Conservation (phyloP, 2,329 filamentous ascomycete species). For the Phyllosticta paracitricarpa region DNA sequence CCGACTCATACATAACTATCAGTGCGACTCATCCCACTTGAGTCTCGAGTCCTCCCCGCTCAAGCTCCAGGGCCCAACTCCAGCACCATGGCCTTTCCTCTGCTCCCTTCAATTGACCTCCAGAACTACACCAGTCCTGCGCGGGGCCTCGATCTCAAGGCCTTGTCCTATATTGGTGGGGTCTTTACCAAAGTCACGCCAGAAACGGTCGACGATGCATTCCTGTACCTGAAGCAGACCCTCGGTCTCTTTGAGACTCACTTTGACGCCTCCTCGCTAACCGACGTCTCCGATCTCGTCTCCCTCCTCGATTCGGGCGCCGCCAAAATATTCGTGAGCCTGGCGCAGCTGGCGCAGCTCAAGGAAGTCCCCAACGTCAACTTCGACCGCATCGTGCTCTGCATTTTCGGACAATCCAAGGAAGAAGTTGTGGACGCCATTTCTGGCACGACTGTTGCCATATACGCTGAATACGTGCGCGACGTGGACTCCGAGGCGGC, state of each 20-base stretch:
- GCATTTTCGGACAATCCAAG: constrained; percentile 34
- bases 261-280: constrained; percentile 64
- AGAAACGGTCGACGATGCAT: constrained; percentile 36
- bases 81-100: constrained; percentile 32
- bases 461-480: constrained; percentile 34
- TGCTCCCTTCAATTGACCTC: constrained; percentile 42
- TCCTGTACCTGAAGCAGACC: constrained; percentile 46
- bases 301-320: constrained; percentile 78
- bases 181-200: constrained; percentile 45
- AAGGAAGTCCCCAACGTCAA: constrained; percentile 42
- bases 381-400: constrained; percentile 48
- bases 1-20: neutral
- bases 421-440: constrained; percentile 32
- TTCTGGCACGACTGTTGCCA: constrained; percentile 32
- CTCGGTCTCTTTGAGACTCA: constrained; percentile 52
- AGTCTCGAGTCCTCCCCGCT: neutral
- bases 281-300: constrained; percentile 62
- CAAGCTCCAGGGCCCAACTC: neutral
- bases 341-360: constrained; percentile 53
- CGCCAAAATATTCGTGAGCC: constrained; percentile 70
- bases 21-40: neutral
- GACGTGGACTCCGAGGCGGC: constrained; percentile 34
- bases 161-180: constrained; percentile 48
- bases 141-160: constrained; percentile 41
- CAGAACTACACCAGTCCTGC: constrained; percentile 32